Conservation (phyloP, 2,329 filamentous ascomycete species). For the Aureobasidium uvarum region DNA sequence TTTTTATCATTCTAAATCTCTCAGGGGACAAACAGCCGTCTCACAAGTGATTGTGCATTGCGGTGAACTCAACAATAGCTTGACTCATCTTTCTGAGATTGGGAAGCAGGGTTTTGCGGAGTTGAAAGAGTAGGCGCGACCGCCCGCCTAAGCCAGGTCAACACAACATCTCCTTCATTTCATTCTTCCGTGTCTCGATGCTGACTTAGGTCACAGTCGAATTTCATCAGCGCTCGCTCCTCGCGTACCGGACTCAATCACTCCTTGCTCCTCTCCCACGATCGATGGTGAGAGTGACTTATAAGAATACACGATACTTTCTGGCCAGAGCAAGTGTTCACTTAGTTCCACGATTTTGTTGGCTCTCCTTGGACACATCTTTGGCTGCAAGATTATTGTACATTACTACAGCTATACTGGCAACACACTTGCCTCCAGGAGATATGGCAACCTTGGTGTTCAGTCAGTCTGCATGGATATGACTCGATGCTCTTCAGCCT, state of each 20-base stretch:
- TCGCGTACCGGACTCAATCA: background rate
- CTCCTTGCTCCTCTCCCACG: background rate
- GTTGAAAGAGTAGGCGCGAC: background rate
- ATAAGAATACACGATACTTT: too few species aligned
- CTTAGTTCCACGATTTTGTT: too few species aligned
- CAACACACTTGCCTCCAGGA: too few species aligned
- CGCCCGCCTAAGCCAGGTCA: background rate
- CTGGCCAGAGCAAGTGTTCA: too few species aligned
- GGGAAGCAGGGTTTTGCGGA: background rate
- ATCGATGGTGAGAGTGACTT: background rate
- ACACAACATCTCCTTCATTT: background rate
- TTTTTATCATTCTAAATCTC: background rate
- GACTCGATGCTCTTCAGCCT: too few species aligned
- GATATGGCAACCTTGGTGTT: too few species aligned
- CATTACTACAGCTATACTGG: too few species aligned
- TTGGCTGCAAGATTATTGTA: too few species aligned
- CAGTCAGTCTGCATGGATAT: too few species aligned
- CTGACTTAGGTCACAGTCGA: background rate
- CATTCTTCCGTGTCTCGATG: background rate
- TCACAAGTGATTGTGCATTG: background rate
- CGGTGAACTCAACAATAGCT: background rate
- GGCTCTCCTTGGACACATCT: too few species aligned
- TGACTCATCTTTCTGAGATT: background rate
- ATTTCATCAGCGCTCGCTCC: background rate
- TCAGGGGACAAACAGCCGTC: background rate